Evolutionary conservation across 331 rosid genomes (phyloP).

Genomic region (Malus hybrid): DNA sequence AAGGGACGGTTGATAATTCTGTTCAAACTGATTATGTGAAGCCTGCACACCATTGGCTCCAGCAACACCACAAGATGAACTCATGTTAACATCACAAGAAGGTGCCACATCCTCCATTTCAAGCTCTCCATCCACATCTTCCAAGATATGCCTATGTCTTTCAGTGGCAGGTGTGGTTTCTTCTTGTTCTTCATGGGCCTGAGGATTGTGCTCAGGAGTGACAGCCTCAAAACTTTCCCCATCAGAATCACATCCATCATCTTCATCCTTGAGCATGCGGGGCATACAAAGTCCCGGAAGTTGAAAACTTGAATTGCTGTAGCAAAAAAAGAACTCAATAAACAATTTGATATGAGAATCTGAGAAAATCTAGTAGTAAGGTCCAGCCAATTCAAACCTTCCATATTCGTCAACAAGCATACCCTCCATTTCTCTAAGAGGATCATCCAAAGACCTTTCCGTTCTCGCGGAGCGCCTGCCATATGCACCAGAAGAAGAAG

Average conservation of each 20-base stretch:
- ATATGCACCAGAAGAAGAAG: slow-evolving; percentile 53
- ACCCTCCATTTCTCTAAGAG: slow-evolving; percentile 97
- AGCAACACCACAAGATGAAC: slow-evolving; percentile 30
- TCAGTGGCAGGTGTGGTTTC: slow-evolving; percentile 35
- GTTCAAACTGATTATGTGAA: slow-evolving; percentile 33
- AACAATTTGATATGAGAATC: not conserved
- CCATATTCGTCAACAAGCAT: slow-evolving; percentile 99
- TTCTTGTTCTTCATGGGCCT: slow-evolving; percentile 38
- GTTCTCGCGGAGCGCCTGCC: slow-evolving; percentile 74
- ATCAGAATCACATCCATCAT: slow-evolving; percentile 88
- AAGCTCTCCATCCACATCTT: slow-evolving; percentile 97
- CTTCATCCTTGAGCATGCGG: slow-evolving; percentile 70
- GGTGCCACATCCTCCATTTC: slow-evolving; percentile 99
- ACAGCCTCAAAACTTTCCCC: slow-evolving; percentile 92
- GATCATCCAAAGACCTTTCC: slow-evolving; percentile 88
- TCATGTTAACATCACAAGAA: slow-evolving; percentile 52
- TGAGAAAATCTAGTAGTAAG: not conserved
- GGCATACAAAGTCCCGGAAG: slow-evolving; percentile 95
- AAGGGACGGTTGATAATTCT: slow-evolving; percentile 23
- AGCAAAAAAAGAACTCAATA: slow-evolving; percentile 15
- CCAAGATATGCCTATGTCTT: slow-evolving; percentile 86
- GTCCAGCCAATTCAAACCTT: slow-evolving; percentile 56
- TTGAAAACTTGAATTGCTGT: slow-evolving; percentile 93
- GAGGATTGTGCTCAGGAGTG: slow-evolving; percentile 78
- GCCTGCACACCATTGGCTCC: slow-evolving; percentile 25